Evolutionary conservation across 805 yeast genomes (phyloP).

Genomic region (Wickerhamiella hasegawae): DNA sequence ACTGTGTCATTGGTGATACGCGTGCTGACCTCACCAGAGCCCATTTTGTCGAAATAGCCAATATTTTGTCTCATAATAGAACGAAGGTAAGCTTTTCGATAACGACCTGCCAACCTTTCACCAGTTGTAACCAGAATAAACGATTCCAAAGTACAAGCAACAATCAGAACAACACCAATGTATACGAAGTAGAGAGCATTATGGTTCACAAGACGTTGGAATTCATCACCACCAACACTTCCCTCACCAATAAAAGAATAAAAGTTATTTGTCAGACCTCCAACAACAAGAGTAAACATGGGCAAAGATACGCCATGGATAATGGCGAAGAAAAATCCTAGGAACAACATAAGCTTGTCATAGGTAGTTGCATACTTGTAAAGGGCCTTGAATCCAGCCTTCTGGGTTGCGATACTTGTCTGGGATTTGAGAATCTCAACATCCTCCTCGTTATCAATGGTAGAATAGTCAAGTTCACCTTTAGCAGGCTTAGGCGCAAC

Average conservation of each 20-base stretch:
- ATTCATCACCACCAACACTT: conserved; percentile 15
- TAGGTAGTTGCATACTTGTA: conserved; percentile 20
- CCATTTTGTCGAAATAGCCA: conserved; percentile 24
- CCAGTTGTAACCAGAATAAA: conserved; percentile 22
- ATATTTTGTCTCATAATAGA: conserved; percentile 23
- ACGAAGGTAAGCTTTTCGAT: conserved; percentile 20
- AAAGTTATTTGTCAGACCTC: conserved; percentile 22
- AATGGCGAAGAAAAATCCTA: conserved; percentile 17
- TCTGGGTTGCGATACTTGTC: conserved; percentile 11
- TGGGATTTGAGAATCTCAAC: conserved; percentile 24
- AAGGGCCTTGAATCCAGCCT: conserved; percentile 16
- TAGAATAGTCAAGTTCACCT: too few species aligned
- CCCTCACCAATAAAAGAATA: conserved; percentile 15
- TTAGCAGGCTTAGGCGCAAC: too few species aligned
- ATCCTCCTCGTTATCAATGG: too few species aligned
- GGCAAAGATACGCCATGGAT: conserved; percentile 23
- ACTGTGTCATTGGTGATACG: conserved; percentile 24
- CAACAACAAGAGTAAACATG: conserved; percentile 23
- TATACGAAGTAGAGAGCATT: conserved; percentile 23
- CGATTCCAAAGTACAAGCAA: conserved; percentile 16
- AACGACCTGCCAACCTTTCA: conserved; percentile 23
- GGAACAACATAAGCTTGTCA: conserved; percentile 15
- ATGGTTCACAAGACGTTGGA: conserved; percentile 20
- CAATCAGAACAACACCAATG: conserved; percentile 20
- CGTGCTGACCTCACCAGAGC: conserved; percentile 25